Base-by-base conservation (phyloP, 768 basidiomycete species). In the Kwoniella bestiolae region DNA sequence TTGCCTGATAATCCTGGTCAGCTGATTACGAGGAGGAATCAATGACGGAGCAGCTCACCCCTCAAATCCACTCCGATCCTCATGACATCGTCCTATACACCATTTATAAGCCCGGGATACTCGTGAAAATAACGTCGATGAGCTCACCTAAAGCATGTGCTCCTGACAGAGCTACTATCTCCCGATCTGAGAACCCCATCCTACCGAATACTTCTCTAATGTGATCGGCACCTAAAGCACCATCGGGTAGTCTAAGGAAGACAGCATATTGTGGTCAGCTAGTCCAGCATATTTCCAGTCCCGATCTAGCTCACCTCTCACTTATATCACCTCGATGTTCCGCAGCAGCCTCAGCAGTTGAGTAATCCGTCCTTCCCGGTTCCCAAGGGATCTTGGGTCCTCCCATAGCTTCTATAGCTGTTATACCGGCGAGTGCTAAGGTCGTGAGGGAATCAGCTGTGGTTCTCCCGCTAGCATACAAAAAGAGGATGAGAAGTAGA, bases 151-250 rank as follows among this genome's bases (percentile, higher is more conserved):
- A 62, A 12, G 73, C 71, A 63, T 82, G 81, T 1, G 81, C 81
- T 1, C 79, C 79, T n/a, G 78, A 80, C 2, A 82, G 68, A 3
- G 81, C 81, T 9, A 82, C 81, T 25, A 82, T 81, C 71, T 82
- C 81, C 66, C 47, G 75, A 73, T 80, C 81, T 14, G 71, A 73
- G 67, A 78, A 82, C 3, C 80, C 80, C 80, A 81, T 82, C 46
- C 81, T 50, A 2, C 75, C 71, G 56, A 82, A 81, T 26, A 82
- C 74, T 3, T 81, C 69, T 35, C 81, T 57, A 23, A 82, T 63
- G 64, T 82, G 81, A 63, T 71, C 70, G 1, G 80, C 79, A 2
- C 80, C 81, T 31, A 76, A 56, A 2, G 81, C 79, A 16, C 78
- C 81, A 59, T 82, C 81, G 12, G 81, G 81, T 38, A 82, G 66